Evolutionary conservation across 805 yeast genomes (phyloP), one percentile per base, ranked within the genome.

Genomic region (Cyberlindnera bimundalis): DNA sequence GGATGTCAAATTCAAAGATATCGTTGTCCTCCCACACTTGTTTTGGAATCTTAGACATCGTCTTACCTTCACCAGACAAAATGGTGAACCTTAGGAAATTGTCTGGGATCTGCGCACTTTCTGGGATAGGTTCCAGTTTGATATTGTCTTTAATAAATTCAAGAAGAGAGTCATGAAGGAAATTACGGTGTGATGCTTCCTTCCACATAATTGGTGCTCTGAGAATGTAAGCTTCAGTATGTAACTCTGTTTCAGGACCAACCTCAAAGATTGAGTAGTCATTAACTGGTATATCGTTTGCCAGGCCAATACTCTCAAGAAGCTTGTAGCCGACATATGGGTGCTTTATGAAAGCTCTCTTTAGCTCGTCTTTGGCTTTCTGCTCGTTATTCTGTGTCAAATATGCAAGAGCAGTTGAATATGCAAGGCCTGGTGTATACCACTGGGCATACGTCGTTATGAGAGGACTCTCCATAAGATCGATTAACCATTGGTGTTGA

Each of bases 341-440:
- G 57, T 81, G 81, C 12, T 63, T 62, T 10, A 62, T 48, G 48
- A 72, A 79, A 0, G 91, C 89, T 15, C 46, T 52, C 27, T 53
- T 47, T 42, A 87, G 62, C 13, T 73, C 71, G 1, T 45, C 43
- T 29, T 55, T 63, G 1, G 95, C 95, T 5, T 61, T 57, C 0
- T 59, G 65, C 2, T 31, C 38, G 25, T 71, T 61, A 4, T 64
- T 70, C 12, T 73, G 49, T 25, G 68, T 61, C 43, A 78, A 64
- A 42, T 75, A 65, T n/a, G 93, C 87, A 39, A 84, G 62, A 0
- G 79, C 84, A 5, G 71, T 58, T 1, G 91, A 81, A 52, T 78
- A 79, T 1, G 81, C 78, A 21, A 88, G 57, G 0, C 89, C 84
- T 0, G 93, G 84, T 2, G 89, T 82, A 33, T 66, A 65, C 91